A percentile compares a stretch with the other conserved stretches of the same genome.
phyloP scores from a whole-genome alignment of 2,329 filamentous ascomycete species.

The Orbilia blumenaviensis region DNA sequence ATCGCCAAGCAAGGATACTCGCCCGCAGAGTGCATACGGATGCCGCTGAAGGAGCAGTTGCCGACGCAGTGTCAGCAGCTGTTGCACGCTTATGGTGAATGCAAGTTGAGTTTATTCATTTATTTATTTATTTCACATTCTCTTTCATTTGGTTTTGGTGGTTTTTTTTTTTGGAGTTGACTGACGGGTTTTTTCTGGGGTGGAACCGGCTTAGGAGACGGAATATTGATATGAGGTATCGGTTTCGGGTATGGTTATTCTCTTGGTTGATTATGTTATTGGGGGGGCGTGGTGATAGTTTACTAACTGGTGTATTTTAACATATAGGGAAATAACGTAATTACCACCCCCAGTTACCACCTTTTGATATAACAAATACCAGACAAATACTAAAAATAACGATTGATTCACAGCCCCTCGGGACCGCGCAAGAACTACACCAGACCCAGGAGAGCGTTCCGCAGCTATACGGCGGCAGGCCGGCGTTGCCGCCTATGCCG shows the following conservation, averaged over 20 bases:
- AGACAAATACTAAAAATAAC: not conserved
- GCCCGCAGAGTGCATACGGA: constrained; percentile 85
- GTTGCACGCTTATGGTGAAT: constrained; percentile 90
- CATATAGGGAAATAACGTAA: constrained; percentile 47
- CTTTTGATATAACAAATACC: not conserved
- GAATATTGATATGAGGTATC: constrained; percentile 52
- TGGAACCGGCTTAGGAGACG: constrained; percentile 27
- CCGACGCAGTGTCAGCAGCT: constrained; percentile 91
- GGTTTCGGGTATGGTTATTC: constrained; percentile 39
- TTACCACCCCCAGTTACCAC: not conserved
- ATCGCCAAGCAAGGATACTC: constrained; percentile 90
- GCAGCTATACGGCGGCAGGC: constrained; percentile 42
- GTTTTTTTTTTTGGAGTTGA: not conserved
- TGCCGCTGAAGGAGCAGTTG: constrained; percentile 80
- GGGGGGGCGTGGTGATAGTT: not conserved
- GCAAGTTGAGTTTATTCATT: constrained; percentile 72
- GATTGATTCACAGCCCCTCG: constrained; percentile 28
- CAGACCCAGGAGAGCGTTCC: constrained; percentile 21
- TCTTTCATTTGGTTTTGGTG: not conserved
- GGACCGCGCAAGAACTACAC: constrained; percentile 40
- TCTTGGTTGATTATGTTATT: not conserved
- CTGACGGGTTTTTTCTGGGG: not conserved
- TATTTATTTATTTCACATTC: constrained; percentile 29
- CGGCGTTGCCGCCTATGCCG: constrained; percentile 40
- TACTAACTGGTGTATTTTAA: not conserved